These are phyloP conservation scores for Setaria italica DNA, from an alignment of 202 grass and related monocot genomes.

Conservation along the genomic window DNA sequence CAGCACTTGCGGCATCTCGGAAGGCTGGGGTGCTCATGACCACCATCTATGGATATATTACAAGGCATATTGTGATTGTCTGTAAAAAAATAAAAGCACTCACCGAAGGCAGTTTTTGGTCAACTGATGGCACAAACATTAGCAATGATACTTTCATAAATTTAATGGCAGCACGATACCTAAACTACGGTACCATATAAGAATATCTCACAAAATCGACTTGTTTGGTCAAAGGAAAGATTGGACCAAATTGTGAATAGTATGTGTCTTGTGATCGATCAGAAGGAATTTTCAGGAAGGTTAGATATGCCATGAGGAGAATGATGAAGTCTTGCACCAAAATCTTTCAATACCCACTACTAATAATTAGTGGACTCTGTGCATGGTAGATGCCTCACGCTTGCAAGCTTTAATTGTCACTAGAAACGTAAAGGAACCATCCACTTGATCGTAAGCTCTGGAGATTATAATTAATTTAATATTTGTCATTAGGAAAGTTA, in stretches of 20 bases:
- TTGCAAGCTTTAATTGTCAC: slow-evolving; percentile 48
- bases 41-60: slow-evolving; percentile 73
- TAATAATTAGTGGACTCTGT: slow-evolving; percentile 48
- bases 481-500: slow-evolving; percentile 51
- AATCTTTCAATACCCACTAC: slow-evolving; percentile 44
- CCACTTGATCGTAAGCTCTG: slow-evolving; percentile 53
- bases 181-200: slow-evolving; percentile 25
- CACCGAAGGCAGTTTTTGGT: slow-evolving; percentile 40
- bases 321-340: slow-evolving; percentile 56
- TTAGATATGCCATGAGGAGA: slow-evolving; percentile 53
- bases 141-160: slow-evolving; percentile 21
- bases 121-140: slow-evolving; percentile 36
- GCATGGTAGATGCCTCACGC: slow-evolving; percentile 53
- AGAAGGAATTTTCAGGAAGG: slow-evolving; percentile 26
- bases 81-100: slow-evolving; percentile 30
- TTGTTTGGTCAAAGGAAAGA: slow-evolving; percentile 17
- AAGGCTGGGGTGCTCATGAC: slow-evolving; percentile 57
- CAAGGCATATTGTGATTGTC: slow-evolving; percentile 53
- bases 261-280: background rate
- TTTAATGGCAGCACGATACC: background rate
- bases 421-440: slow-evolving; percentile 53
- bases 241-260: background rate
- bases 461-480: slow-evolving; percentile 47
- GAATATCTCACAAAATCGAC: background rate
- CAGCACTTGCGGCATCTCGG: slow-evolving; percentile 62